Evolutionary conservation across 2,329 filamentous ascomycete species (phyloP).

Genomic region (Aspergillus carbonarius): DNA sequence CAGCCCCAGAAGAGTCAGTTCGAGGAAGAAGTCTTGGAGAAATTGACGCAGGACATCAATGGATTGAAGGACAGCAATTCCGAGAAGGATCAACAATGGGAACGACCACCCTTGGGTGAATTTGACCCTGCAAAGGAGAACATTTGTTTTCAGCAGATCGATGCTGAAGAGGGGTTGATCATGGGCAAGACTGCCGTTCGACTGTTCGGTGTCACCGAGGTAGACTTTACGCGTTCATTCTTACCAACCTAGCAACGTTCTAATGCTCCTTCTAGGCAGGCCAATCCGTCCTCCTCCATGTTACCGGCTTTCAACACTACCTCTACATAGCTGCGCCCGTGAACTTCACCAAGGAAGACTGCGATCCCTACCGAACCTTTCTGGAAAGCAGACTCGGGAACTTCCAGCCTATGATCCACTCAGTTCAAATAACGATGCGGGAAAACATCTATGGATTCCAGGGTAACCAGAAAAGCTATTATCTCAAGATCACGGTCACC

Average conservation of each 20-base stretch:
- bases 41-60: conserved; percentile 89
- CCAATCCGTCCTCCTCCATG: conserved; percentile 90
- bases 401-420: conserved; percentile 71
- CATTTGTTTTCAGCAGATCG: conserved; percentile 93
- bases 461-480: conserved; percentile 87
- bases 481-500: conserved; percentile 87
- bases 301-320: conserved; percentile 95
- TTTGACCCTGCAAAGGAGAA: conserved; percentile 66
- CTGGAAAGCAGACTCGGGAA: conserved; percentile 77
- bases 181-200: conserved; percentile 76
- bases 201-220: conserved; percentile 88
- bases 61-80: conserved; percentile 81
- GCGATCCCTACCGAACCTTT: conserved; percentile 72
- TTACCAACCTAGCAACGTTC: not conserved
- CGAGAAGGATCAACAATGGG: conserved; percentile 94
- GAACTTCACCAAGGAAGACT: conserved; percentile 75
- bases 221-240: conserved; percentile 37
- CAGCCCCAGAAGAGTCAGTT: conserved; percentile 80
- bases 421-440: conserved; percentile 75
- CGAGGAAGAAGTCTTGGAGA: conserved; percentile 90
- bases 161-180: conserved; percentile 84
- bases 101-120: conserved; percentile 60
- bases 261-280: conserved; percentile 53
- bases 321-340: conserved; percentile 88
- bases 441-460: conserved; percentile 95